These are phyloP conservation scores for Mucor lusitanicus DNA, from an alignment of 371 early-diverging fungal genomes.

Conservation along the genomic window DNA sequence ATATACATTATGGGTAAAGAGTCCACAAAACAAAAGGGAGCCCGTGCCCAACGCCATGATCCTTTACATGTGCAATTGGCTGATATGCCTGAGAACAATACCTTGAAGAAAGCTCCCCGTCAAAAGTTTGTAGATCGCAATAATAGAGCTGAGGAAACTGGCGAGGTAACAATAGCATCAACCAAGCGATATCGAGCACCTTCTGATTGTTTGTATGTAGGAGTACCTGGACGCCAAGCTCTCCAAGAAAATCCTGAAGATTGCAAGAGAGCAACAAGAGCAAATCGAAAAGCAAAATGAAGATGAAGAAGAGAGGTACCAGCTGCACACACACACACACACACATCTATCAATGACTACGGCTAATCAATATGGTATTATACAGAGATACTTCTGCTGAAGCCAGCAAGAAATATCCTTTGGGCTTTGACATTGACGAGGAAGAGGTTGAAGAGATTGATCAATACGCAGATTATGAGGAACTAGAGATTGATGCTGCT, in stretches of 20 bases:
- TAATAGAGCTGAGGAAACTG: conserved; percentile 50
- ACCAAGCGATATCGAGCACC: no score
- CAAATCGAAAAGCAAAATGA: conserved; percentile 64
- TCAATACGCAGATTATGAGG: conserved; percentile 56
- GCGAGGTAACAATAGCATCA: conserved; percentile 19
- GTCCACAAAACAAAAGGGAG: conserved; percentile 21
- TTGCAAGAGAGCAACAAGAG: conserved; percentile 89
- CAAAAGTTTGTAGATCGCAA: conserved; percentile 69
- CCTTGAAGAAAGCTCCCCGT: conserved; percentile 48
- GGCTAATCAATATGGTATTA: background rate
- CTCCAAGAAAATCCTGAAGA: conserved; percentile 84
- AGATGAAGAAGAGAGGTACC: conserved; percentile 35
- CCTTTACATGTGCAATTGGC: conserved; percentile 76
- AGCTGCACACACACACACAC: background rate
- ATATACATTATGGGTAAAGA: conserved; percentile 39
- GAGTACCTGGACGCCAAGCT: conserved; percentile 87
- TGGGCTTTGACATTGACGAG: conserved; percentile 49
- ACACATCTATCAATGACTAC: background rate
- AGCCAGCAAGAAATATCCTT: conserved; percentile 26
- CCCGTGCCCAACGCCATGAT: conserved; percentile 65
- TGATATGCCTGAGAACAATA: conserved; percentile 56
- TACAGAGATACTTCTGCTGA: conserved; percentile 1
- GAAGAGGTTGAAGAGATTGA: conserved; percentile 62
- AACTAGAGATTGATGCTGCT: conserved; percentile 70
- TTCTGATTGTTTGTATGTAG: conserved; percentile 20